phyloP scores from a whole-genome alignment of 177 flowering plant species.

The Telopea speciosissima region DNA sequence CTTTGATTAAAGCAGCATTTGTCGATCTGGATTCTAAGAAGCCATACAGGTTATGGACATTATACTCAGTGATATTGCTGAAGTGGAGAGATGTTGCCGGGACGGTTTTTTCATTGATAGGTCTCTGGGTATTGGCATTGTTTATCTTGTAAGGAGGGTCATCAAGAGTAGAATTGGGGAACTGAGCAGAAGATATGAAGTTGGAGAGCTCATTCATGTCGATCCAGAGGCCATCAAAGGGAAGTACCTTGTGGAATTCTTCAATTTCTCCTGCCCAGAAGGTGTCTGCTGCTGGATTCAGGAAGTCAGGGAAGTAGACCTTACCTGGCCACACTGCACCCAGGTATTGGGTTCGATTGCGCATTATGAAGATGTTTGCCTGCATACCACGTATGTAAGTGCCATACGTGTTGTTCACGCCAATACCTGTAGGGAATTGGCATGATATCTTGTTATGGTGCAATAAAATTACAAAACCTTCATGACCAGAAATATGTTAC shows the following conservation, averaged over 20 bases:
- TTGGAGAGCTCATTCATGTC: slow-evolving; percentile 83
- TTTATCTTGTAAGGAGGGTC: slow-evolving; percentile 73
- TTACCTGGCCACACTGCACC: slow-evolving; percentile 75
- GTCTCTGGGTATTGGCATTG: slow-evolving; percentile 29
- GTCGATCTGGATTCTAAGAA: slow-evolving; percentile 51
- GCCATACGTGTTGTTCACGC: slow-evolving; percentile 46
- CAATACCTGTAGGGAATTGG: slow-evolving; percentile 38
- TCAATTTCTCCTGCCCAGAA: slow-evolving; percentile 58
- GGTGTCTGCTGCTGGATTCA: slow-evolving; percentile 31
- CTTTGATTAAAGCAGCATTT: slow-evolving; percentile 32
- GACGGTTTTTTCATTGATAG: slow-evolving; percentile 43
- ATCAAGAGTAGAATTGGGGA: slow-evolving; percentile 41
- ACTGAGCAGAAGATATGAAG: slow-evolving; percentile 38
- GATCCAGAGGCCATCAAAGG: slow-evolving; percentile 75
- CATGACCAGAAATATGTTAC: no score
- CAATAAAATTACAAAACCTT: no score
- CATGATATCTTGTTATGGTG: no score
- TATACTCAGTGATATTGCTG: slow-evolving; percentile 46
- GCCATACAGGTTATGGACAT: slow-evolving; percentile 63
- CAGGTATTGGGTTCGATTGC: slow-evolving; percentile 43
- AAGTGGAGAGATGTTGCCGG: slow-evolving; percentile 49
- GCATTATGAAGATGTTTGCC: slow-evolving; percentile 53
- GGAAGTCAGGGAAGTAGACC: slow-evolving; percentile 64
- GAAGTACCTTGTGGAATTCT: slow-evolving; percentile 37
- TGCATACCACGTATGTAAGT: slow-evolving; percentile 51